Conservation (phyloP, 2,329 filamentous ascomycete genomes). For the Colletotrichum nymphaeae region DNA sequence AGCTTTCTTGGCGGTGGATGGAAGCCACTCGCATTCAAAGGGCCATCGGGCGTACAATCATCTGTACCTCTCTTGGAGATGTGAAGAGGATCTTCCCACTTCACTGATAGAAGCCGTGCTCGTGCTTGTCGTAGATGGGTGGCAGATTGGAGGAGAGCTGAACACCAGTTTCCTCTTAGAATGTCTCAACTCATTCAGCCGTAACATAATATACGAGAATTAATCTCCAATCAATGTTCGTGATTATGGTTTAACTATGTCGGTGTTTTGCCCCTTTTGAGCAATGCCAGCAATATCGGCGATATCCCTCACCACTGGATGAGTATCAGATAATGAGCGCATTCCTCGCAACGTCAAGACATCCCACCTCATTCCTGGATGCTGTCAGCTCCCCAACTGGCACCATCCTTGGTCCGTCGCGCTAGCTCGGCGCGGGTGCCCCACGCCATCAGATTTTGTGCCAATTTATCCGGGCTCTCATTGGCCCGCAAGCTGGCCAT, state of each 20-base stretch:
- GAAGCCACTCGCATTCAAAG: background rate
- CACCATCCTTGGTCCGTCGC: constrained; percentile 17
- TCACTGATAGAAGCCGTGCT: background rate
- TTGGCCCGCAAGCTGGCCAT: constrained; percentile 18
- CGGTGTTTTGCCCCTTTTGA: background rate
- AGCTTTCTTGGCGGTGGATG: constrained; percentile 9
- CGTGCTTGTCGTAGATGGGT: too few species aligned
- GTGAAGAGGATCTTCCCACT: background rate
- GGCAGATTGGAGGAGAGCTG: background rate
- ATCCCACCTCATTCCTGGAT: background rate
- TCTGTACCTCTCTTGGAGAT: background rate
- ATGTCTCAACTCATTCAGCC: background rate
- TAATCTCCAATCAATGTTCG: background rate
- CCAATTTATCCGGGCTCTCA: background rate
- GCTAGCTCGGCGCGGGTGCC: constrained; percentile 1
- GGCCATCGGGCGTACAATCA: background rate
- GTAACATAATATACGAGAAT: background rate
- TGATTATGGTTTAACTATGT: background rate
- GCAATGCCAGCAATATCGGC: background rate
- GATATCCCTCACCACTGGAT: background rate
- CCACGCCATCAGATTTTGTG: background rate
- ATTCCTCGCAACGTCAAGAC: background rate
- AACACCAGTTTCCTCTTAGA: background rate
- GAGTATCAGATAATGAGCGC: background rate
- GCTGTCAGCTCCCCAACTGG: constrained; percentile 11